These are phyloP conservation scores for Cicer pinnatifidum DNA, from an alignment of 306 rosid genomes.

Conservation along the genomic window DNA sequence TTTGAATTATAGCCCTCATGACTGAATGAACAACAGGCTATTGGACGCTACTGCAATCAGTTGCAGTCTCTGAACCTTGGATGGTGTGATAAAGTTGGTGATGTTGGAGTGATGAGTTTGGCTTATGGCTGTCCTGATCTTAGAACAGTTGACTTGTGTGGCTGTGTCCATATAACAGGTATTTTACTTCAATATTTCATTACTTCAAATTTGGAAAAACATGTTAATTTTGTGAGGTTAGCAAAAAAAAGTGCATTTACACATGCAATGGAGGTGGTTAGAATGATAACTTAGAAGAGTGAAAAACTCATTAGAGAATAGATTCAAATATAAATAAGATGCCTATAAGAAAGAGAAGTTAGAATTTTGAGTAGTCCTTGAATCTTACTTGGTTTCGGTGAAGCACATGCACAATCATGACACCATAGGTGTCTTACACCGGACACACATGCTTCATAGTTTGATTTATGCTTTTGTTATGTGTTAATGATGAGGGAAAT, in stretches of 20 bases:
- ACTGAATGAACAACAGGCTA: conserved; percentile 61
- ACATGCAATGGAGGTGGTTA: too few relatives aligned
- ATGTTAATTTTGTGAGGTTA: not conserved
- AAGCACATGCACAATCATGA: not conserved
- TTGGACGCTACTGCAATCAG: conserved; percentile 77
- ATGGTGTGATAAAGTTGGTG: conserved; percentile 87
- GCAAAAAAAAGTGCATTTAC: too few relatives aligned
- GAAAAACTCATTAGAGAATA: too few relatives aligned
- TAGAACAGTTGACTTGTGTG: conserved; percentile 77
- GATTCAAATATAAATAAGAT: not conserved
- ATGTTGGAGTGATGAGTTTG: conserved; percentile 83
- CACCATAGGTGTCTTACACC: too few relatives aligned
- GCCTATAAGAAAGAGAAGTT: not conserved
- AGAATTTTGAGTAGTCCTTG: not conserved
- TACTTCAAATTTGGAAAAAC: not conserved
- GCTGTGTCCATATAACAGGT: conserved; percentile 90
- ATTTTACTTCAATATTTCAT: conserved; percentile 14
- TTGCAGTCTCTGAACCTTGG: conserved; percentile 85
- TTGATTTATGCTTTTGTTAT: not conserved
- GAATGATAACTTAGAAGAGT: too few relatives aligned
- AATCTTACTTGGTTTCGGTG: too few relatives aligned
- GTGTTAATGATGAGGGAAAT: not conserved
- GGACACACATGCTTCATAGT: too few relatives aligned
- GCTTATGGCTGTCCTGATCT: conserved; percentile 95
- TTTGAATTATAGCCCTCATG: conserved; percentile 14